Percentiles rank a stretch among this genome's conserved stretches.
These are phyloP conservation scores for Trichoderma semiorbis DNA, from an alignment of 2,329 filamentous ascomycete genomes.

Conservation along the genomic window DNA sequence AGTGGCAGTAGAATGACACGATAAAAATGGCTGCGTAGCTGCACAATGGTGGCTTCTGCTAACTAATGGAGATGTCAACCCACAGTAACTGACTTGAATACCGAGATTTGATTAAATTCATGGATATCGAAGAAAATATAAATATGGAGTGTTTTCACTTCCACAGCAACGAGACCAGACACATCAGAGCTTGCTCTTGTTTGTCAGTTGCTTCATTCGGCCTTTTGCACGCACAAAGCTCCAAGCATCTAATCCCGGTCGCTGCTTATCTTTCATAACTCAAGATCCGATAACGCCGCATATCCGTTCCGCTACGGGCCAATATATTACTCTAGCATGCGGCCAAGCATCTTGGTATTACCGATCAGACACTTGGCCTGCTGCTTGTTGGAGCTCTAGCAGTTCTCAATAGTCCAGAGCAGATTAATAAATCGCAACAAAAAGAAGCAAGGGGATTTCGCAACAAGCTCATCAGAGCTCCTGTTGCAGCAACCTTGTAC, in stretches of 20 bases:
- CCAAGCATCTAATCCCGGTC: not conserved
- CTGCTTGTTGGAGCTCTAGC: not conserved
- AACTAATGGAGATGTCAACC: not conserved
- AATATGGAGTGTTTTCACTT: not conserved
- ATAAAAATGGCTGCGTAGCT: not conserved
- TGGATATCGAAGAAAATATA: not conserved
- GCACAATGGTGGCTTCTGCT: not conserved
- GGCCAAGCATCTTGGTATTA: not conserved
- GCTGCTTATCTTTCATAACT: not conserved
- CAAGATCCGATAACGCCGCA: conserved; percentile 8
- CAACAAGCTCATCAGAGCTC: not conserved
- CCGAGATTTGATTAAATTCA: not conserved
- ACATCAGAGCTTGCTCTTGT: not conserved
- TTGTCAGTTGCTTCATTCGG: not conserved
- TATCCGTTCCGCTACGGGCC: not conserved
- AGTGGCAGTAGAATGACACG: conserved; percentile 7
- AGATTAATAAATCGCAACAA: not conserved
- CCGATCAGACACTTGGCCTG: not conserved
- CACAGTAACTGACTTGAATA: not conserved
- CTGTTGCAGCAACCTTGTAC: not conserved
- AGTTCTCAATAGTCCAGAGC: not conserved
- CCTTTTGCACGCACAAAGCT: not conserved
- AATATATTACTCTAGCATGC: not conserved
- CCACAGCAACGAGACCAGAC: not conserved
- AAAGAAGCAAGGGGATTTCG: not conserved